Conservation (phyloP, 2,329 filamentous ascomycete species). For the Elsinoe necatrix region DNA sequence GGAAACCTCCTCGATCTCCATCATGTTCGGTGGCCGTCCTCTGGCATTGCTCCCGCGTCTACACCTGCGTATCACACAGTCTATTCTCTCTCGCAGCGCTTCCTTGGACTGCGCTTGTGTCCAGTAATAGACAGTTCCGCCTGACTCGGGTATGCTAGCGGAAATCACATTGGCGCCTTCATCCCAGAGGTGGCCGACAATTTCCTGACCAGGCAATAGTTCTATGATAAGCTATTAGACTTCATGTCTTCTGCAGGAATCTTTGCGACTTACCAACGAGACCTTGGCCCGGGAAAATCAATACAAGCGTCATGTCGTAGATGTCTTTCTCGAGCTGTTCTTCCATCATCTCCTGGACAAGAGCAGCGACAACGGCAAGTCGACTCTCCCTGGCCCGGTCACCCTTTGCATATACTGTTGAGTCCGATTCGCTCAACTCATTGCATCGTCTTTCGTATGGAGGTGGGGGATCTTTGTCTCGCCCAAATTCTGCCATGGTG, state of each 20-base stretch:
- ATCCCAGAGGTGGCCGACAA: constrained; percentile 14
- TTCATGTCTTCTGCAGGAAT: neutral
- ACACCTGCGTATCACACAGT: neutral
- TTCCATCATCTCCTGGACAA: neutral
- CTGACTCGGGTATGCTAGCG: constrained; percentile 25
- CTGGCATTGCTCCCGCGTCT: neutral
- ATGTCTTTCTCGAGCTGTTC: constrained; percentile 19
- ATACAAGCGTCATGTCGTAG: constrained; percentile 24
- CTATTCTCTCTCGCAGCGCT: neutral
- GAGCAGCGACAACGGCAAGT: neutral
- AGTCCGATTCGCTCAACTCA: constrained; percentile 15
- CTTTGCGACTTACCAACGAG: constrained; percentile 18
- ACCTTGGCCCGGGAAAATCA: constrained; percentile 28
- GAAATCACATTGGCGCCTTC: constrained; percentile 20
- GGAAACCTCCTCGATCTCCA: constrained; percentile 33
- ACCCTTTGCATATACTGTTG: neutral
- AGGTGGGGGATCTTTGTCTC: constrained; percentile 20
- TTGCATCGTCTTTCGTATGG: constrained; percentile 23
- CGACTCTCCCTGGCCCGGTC: neutral
- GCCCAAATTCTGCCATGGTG: no score
- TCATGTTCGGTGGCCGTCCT: constrained; percentile 21
- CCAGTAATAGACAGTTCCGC: constrained; percentile 28
- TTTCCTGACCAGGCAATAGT: constrained; percentile 7
- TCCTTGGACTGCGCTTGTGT: constrained; percentile 21
- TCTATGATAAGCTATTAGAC: neutral